phyloP scores from a whole-genome alignment of 306 rosid species.

The Bauhinia variegata region DNA sequence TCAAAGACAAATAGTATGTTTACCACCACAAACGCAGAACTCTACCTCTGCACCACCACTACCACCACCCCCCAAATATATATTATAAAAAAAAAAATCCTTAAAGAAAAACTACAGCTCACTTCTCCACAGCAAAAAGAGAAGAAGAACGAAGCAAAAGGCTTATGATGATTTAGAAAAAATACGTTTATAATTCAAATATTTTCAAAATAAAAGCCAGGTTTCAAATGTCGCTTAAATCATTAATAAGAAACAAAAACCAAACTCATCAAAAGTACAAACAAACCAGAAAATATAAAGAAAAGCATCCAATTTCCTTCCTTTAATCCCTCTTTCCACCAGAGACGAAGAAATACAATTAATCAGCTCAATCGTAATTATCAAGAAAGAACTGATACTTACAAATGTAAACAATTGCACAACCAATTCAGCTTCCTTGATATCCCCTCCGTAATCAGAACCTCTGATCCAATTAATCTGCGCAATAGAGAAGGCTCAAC shows the following conservation, averaged over 20 bases:
- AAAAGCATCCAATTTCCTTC: not conserved
- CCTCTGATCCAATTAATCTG: constrained; percentile 3
- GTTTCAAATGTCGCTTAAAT: not conserved
- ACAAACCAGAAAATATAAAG: not conserved
- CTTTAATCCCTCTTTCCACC: no score
- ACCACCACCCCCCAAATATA: no score
- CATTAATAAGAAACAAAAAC: not conserved
- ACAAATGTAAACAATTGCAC: constrained; percentile 17
- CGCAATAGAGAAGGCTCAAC: no score
- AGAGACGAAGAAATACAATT: no score
- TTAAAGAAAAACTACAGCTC: no score
- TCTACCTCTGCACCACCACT: no score
- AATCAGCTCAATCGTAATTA: no score
- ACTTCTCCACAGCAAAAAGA: constrained; percentile 3
- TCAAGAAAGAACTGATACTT: constrained; percentile 4
- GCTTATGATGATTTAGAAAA: not conserved
- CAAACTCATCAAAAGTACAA: not conserved
- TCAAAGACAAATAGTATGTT: not conserved
- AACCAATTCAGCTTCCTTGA: not conserved
- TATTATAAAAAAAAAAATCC: no score
- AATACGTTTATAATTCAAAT: not conserved
- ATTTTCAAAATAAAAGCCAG: not conserved
- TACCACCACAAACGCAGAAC: not conserved
- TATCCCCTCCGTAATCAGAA: constrained; percentile 20
- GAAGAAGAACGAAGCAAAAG: not conserved